Base-by-base conservation (phyloP, 345 rosid species). In the Erodium maritimum region DNA sequence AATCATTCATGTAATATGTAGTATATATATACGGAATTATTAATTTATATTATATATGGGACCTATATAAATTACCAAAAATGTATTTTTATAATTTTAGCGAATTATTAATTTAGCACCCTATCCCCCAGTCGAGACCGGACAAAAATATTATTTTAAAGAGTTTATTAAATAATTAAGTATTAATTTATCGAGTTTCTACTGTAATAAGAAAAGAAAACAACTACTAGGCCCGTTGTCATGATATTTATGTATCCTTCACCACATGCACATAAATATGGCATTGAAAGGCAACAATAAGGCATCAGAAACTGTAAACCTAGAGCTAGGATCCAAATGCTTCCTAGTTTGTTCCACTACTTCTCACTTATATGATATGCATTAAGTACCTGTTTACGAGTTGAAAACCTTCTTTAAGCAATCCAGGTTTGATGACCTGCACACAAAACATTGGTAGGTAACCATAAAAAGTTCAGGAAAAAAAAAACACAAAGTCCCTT, bases 381-480 rank as follows among this genome's bases (percentile, higher is more conserved):
- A 52, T 55, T 54, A 8, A 54, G 61, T 77, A 88, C 98, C 96
- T 86, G 55, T 84, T 84, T 55, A 91, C 96, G 56, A 86, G 82
- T 68, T 86, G 93, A 54, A 91, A 91, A 59, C 98, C 98, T 64
- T 74, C 73, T 71, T 69, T 84, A 60, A 91, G 93, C 74, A 91
- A 65, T 56, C 74, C 79, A 0, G 93, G 93, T 77, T 81, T 80
- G 58, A 88, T 86, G 69, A 91, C 96, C 97, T 88, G 76, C 20
- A 58, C 59, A 52, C 33, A 57, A 53, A 54, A 18, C 42, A 18
- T 5, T 46, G n/a, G 42, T n/a, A 57, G 52, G 19, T 56, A 54
- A 50, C 7, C 34, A 59, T 20, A 48, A 57, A 52, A 37, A 58
- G 9, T 50, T 69, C 33, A n/a, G 52, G 48, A 53, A 23, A 18